phyloP scores from a whole-genome alignment of 441 rosid genomes.

The Aquilaria agallochum region DNA sequence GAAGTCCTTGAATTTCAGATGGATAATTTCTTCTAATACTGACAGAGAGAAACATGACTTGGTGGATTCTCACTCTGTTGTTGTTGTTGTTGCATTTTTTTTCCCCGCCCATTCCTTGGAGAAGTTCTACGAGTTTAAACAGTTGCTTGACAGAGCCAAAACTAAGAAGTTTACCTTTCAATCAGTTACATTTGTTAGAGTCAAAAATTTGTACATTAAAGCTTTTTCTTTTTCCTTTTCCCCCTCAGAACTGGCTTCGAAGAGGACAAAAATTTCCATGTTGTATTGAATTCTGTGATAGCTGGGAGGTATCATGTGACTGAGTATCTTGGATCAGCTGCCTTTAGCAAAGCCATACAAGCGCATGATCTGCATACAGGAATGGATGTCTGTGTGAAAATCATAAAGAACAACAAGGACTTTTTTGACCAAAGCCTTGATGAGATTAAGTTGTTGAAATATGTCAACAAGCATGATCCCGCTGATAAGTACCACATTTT shows the following conservation, averaged over 20 bases:
- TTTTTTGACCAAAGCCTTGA: conserved; percentile 99
- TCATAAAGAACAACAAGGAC: conserved; percentile 97
- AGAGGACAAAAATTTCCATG: conserved; percentile 98
- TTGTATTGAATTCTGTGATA: conserved; percentile 85
- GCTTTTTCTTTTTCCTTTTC: conserved; percentile 12
- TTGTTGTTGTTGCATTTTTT: no score
- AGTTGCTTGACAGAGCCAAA: no score
- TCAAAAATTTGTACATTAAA: no score
- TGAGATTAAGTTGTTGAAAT: conserved; percentile 97
- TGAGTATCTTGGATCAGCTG: conserved; percentile 98
- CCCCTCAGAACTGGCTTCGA: conserved; percentile 94
- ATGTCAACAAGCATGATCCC: conserved; percentile 96
- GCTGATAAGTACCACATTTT: conserved; percentile 93
- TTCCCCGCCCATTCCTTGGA: no score
- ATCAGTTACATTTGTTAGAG: no score
- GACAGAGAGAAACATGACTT: no score
- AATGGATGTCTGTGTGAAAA: conserved; percentile 96
- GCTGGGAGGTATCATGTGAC: conserved; percentile 98
- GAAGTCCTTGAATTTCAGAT: no score
- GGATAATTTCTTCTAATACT: no score
- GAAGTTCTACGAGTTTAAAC: no score
- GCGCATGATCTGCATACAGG: conserved; percentile 97
- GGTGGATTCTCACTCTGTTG: no score
- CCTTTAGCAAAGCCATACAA: conserved; percentile 98
- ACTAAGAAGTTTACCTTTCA: no score